Evolutionary conservation across 2,329 filamentous ascomycete genomes (phyloP).

Genomic region (Ophiobolus disseminans): DNA sequence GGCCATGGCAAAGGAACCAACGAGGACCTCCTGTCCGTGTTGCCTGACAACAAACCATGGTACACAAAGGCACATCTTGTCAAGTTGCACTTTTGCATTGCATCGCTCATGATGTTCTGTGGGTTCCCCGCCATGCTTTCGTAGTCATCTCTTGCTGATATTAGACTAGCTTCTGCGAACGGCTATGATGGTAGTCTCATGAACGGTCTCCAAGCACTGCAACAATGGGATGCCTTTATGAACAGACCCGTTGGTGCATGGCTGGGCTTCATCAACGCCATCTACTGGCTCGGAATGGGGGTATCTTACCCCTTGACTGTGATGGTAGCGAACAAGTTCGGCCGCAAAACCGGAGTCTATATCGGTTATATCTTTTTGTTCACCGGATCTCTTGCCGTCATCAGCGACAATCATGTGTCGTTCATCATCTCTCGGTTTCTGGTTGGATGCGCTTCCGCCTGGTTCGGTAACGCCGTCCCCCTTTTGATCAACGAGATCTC

Average conservation of each 20-base stretch:
- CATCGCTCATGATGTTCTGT: slow-evolving; percentile 10
- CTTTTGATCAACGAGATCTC: slow-evolving; percentile 53
- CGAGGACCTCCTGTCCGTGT: slow-evolving; percentile 7
- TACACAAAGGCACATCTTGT: slow-evolving; percentile 12
- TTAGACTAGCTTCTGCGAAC: slow-evolving; percentile 21
- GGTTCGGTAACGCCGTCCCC: slow-evolving; percentile 43
- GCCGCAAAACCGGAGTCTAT: slow-evolving; percentile 43
- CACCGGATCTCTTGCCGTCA: slow-evolving; percentile 37
- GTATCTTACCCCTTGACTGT: slow-evolving; percentile 38
- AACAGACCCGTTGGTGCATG: slow-evolving; percentile 21
- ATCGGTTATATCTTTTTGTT: slow-evolving; percentile 44
- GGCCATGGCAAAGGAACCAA: not conserved
- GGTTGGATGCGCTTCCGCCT: slow-evolving; percentile 46
- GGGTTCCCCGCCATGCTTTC: not conserved
- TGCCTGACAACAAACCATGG: slow-evolving; percentile 13
- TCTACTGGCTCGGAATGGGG: slow-evolving; percentile 26
- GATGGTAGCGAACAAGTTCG: slow-evolving; percentile 45
- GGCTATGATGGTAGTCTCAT: slow-evolving; percentile 40
- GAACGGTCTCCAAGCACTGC: slow-evolving; percentile 36
- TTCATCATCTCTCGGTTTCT: slow-evolving; percentile 50
- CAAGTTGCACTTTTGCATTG: slow-evolving; percentile 14
- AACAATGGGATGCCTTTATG: slow-evolving; percentile 20
- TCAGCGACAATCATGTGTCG: slow-evolving; percentile 33
- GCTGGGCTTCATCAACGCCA: slow-evolving; percentile 14
- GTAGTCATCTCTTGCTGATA: not conserved